These are phyloP conservation scores for Backusella circina DNA, from an alignment of 192 early-diverging fungal species.

Conservation along the genomic window DNA sequence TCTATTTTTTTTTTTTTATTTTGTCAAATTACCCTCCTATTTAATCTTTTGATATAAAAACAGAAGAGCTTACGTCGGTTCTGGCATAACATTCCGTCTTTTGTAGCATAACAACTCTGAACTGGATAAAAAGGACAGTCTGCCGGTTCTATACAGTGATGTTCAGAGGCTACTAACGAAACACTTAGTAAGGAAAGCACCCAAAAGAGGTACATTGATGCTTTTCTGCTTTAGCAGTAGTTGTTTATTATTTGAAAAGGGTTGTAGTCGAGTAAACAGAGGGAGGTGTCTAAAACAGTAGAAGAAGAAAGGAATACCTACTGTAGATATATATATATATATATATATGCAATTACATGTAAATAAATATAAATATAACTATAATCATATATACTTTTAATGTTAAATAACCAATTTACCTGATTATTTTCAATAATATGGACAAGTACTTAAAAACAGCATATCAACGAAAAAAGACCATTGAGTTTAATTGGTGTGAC, in stretches of 20 bases:
- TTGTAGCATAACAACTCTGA: conserved; percentile 26
- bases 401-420: too few relatives aligned
- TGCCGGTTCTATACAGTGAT: conserved; percentile 21
- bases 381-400: too few relatives aligned
- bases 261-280: neutral
- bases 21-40: neutral
- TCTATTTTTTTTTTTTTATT: neutral
- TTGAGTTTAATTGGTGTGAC: neutral
- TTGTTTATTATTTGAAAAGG: neutral
- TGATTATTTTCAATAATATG: too few relatives aligned
- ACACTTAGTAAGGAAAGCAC: conserved; percentile 1
- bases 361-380: too few relatives aligned
- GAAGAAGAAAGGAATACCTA: neutral
- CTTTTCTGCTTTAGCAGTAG: neutral
- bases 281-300: neutral
- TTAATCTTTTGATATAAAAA: neutral
- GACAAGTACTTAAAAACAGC: too few relatives aligned
- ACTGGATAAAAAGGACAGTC: conserved; percentile 33
- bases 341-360: too few relatives aligned
- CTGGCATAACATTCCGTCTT: conserved; percentile 23
- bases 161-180: neutral
- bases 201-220: conserved; percentile 7
- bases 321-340: neutral
- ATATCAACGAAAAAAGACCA: too few relatives aligned
- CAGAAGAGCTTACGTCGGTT: conserved; percentile 9